Base-by-base conservation (phyloP, 2,329 filamentous ascomycete species). In the Colletotrichum trifolii region DNA sequence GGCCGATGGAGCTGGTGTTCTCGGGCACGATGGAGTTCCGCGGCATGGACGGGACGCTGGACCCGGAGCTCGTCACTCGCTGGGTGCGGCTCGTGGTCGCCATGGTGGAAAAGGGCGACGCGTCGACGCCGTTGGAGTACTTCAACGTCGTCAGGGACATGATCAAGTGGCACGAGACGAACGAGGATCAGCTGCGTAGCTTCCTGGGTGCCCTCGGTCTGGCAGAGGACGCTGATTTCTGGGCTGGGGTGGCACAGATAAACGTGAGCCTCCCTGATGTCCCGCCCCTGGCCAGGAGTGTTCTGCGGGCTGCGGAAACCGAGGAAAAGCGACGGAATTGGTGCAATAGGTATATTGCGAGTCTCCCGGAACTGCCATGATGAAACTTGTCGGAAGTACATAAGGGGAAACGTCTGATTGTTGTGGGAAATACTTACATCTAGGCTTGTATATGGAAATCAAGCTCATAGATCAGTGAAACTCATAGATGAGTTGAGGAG, bases 11-110 rank as follows among this genome's bases (percentile, higher is more conserved):
- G 10, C n/a, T 34, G 10, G 33, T 33, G 4, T 40, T 17, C 10
- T 7, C 9, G n/a, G 62, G 62, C 12, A 65, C 57, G 6, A 15
- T 65, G n/a, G 52, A 61, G 57, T 65, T 65, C 17, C 43, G 62
- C 8, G 13, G 17, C 12, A 50, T 61, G 25, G 57, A 62, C 45
- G 62, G 62, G 6, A 62, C 62, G 12, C 52, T 65, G 2, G 57
- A 65, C 8, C 57, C 52, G 8, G 62, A 54, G 35, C 25, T 65
- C 13, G 13, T 62, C 5, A 39, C 35, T 3, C 36, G 52, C n/a
- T 61, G 62, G 62, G 46, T 25, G 0, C 54, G 45, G 13, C 8
- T 61, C 1, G 35, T 61, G n/a, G 13, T 61, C 2, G 45, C 35
- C 0, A 47, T 65, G 4, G 40, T 56, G 6, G 34, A 45, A 6